These are phyloP conservation scores for Leccinum broughii DNA, from an alignment of 768 basidiomycete genomes.

Conservation along the genomic window DNA sequence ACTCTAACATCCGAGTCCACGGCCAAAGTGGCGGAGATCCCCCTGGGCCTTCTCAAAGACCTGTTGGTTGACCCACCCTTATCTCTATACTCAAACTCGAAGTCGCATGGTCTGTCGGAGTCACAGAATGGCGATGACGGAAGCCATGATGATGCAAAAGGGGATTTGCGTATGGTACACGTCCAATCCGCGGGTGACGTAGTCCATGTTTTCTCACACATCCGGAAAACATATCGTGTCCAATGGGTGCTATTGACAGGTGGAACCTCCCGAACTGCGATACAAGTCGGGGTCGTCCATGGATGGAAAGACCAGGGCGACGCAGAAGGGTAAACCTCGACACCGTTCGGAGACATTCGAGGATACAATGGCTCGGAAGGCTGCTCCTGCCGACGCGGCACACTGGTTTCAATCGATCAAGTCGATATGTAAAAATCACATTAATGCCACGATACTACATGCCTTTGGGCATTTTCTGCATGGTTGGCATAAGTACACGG, in stretches of 20 bases:
- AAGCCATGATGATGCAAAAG: neutral
- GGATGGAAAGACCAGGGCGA: conserved; percentile 11
- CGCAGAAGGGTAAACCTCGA: conserved; percentile 14
- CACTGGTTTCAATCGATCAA: conserved; percentile 54
- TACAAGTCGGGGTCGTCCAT: neutral
- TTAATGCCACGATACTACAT: too few species aligned
- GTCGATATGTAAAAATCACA: conserved; percentile 47
- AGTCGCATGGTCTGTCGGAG: neutral
- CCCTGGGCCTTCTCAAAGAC: conserved; percentile 39
- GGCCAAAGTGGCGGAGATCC: conserved; percentile 34
- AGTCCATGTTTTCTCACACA: conserved; percentile 86
- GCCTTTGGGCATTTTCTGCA: too few species aligned
- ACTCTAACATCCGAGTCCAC: conserved; percentile 47
- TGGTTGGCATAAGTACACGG: too few species aligned
- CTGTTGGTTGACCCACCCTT: conserved; percentile 40
- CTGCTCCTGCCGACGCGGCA: conserved; percentile 20
- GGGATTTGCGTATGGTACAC: conserved; percentile 38
- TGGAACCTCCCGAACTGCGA: conserved; percentile 44
- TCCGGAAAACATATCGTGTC: conserved; percentile 79
- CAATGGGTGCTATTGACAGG: conserved; percentile 72
- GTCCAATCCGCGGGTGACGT: conserved; percentile 63
- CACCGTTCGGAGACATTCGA: conserved; percentile 12
- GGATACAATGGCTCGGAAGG: conserved; percentile 13
- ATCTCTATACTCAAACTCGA: conserved; percentile 6
- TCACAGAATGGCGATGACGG: neutral